Evolutionary conservation across 139 green algal species (phyloP), one percentile per base, ranked within the genome.

Genomic region (Chlamydomonas sp.): DNA sequence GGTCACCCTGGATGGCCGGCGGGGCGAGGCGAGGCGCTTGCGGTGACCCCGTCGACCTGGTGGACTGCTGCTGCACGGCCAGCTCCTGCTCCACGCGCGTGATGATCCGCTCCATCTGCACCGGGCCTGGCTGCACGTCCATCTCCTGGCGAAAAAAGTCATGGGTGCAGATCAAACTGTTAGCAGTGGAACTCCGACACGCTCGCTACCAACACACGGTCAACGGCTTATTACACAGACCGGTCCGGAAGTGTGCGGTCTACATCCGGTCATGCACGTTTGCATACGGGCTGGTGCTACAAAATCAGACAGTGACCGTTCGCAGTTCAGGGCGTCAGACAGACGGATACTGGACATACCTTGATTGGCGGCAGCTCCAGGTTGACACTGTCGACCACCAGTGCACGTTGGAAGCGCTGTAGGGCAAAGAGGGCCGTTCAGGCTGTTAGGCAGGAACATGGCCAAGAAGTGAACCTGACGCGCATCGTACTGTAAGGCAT

Each of bases 331-430:
- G 20, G 4, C 12, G 68, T 20, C 12, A 31, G 9, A 18, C 16
- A 59, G 5, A 18, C 16, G 18, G 3, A 58, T 10, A 6, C 10
- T 59, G 5, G 0, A 16, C 73, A 0, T 10, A 87, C 83, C 83
- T 80, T 81, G 62, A 87, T 87, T 5, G 71, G 60, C 62, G 83
- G 83, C 20, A 87, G 73, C 71, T 87, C 83, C 5, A 87, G 60
- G 73, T 81, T 80, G 5, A 87, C 83, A 49, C 62, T 76, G 63
- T 87, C 83, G 2, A 87, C 73, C 12, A 67, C 73, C 31, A 87
- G 83, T 0, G 83, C 83, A 0, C 83, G 72, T 49, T 80, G 72
- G 15, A 87, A 80, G 62, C 83, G 83, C 83, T 87, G 83, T 8
- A 16, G 1, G 57, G 49, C 10, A 1, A 7, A 20, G 66, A 12